Evolutionary conservation across 2,329 filamentous ascomycete genomes (phyloP).

Genomic region (Akanthomyces lecanii): DNA sequence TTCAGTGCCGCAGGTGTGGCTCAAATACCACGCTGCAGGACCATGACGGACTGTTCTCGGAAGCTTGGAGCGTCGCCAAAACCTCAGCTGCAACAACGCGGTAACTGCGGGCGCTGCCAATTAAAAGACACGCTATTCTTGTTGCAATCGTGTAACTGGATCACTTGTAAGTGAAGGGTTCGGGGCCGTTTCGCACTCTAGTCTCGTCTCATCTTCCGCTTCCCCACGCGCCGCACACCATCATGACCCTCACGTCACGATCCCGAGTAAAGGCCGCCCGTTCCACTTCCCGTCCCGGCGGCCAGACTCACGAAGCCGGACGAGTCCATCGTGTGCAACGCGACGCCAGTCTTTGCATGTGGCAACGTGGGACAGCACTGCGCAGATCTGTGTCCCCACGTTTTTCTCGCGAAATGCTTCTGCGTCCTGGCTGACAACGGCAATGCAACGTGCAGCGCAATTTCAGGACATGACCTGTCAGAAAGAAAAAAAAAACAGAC

Average conservation of each 20-base stretch:
- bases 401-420: not conserved
- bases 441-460: not conserved
- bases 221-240: not conserved
- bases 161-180: not conserved
- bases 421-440: not conserved
- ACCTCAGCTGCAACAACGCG: not conserved
- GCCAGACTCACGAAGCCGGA: not conserved
- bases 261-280: slow-evolving; percentile 11
- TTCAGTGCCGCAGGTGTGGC: not conserved
- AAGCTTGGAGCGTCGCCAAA: not conserved
- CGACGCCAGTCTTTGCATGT: not conserved
- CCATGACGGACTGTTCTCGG: slow-evolving; percentile 3
- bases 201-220: slow-evolving; percentile 2
- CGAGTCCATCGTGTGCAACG: not conserved
- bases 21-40: slow-evolving; percentile 10
- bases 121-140: not conserved
- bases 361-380: not conserved
- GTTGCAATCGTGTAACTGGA: not conserved
- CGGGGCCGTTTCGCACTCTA: not conserved
- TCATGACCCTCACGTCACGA: not conserved
- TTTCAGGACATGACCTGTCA: slow-evolving; percentile 11
- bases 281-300: not conserved
- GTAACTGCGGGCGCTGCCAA: not conserved
- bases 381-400: not conserved
- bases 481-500: slow-evolving; percentile 1